These are phyloP conservation scores for Scopulariopsis brevicaulis DNA, from an alignment of 2,329 filamentous ascomycete species.

Conservation along the genomic window DNA sequence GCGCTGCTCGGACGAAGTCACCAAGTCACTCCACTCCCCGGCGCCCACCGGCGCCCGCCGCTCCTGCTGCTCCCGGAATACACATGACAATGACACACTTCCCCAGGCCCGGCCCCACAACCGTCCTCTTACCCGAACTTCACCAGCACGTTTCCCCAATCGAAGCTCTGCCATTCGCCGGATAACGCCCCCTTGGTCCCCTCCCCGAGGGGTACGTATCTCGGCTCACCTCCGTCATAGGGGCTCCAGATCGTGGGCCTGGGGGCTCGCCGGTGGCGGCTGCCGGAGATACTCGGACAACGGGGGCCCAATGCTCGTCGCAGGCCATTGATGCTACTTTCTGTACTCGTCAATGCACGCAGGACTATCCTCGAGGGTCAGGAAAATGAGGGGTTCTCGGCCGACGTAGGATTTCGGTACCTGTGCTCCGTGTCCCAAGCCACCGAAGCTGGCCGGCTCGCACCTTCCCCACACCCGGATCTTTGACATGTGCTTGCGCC, in stretches of 20 bases:
- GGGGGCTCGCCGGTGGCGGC: background rate
- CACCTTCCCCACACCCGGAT: background rate
- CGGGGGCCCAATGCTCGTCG: background rate
- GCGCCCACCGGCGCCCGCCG: background rate
- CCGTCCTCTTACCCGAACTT: background rate
- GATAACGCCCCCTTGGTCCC: background rate
- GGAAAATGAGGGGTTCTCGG: background rate
- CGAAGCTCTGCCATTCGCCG: background rate
- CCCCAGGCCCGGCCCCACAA: background rate
- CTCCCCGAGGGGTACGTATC: background rate
- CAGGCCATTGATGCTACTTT: background rate
- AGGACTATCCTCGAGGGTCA: background rate
- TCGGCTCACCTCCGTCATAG: background rate
- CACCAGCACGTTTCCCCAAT: background rate
- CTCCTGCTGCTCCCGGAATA: background rate
- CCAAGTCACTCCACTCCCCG: background rate
- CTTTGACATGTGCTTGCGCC: background rate
- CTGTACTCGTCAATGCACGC: background rate
- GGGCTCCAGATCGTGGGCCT: background rate
- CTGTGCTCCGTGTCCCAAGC: background rate
- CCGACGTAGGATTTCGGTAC: background rate
- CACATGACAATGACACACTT: background rate
- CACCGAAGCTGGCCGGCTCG: background rate
- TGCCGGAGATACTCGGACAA: background rate
- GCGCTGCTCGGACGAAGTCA: too few species aligned